Evolutionary conservation across 352 stramenopile genomes (phyloP), one percentile per base, ranked within the genome.

Genomic region (Stramenopiles sp.): DNA sequence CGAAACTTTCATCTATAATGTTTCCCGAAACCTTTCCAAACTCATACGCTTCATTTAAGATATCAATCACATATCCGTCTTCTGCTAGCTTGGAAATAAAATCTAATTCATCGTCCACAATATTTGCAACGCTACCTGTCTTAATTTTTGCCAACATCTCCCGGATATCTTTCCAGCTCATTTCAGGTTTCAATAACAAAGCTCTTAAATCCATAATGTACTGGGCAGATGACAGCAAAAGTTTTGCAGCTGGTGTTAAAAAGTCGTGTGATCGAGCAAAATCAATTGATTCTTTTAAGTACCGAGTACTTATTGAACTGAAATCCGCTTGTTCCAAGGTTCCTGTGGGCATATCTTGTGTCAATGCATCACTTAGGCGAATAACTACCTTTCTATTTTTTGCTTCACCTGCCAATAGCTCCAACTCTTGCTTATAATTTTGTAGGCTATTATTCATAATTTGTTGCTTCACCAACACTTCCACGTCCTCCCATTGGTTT

Each of bases 301-400:
- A 33, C 4, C 30, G 30, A 14, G 71, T 78, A 4, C 4, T 14
- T 33, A 78, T 14, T 33, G 71, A 33, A 14, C 4, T 14, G 4
- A 78, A 31, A 33, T 78, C 71, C 4, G 14, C 14, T 14, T 31
- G 4, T 14, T 78, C 71, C 8, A 78, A 33, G 4, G 71, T 78
- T 14, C 71, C 71, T 33, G 14, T 14, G 4, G 71, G 4, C 71
- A 78, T 78, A 14, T 78, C 71, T 78, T 78, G 71, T 14, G 71
- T 78, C 22, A 78, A 78, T 31, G 71, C 71, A 78, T 78, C 71
- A 33, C 71, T 78, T 78, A 78, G 22, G 8, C 30, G 30, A 14
- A 78, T 33, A 14, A 78, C 71, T 8, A 78, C 71, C 14, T 31
- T 33, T 14, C 71, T 4, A 14, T 78, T 78, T 78, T 78, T 78